Base-by-base conservation (phyloP, 768 basidiomycete species). In the Cystobasidium ongulense region DNA sequence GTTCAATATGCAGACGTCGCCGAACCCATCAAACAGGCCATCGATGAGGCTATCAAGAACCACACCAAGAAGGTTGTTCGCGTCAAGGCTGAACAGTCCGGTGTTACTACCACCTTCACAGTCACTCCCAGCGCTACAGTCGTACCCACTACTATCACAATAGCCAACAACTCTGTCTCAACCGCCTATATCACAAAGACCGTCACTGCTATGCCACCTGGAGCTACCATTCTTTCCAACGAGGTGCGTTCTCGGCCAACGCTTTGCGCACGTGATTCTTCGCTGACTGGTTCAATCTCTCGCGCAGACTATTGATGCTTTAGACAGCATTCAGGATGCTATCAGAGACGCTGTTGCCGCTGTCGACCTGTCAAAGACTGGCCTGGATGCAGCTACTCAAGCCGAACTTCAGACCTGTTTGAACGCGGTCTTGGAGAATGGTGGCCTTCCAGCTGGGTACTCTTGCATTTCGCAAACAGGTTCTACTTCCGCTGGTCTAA, bases 401-500 rank as follows among this genome's bases (percentile, higher is more conserved):
- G 72, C 63, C 1, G 52, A 67, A 15, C 74, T 78, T 53, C 70
- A 75, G 52, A 50, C 46, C 23, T 78, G 77, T 68, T 38, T 78
- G 29, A 27, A 61, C 11, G 65, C 72, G 0, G 77, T 78, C 1
- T 54, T 78, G 33, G 50, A 61, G 4, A 39, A 53, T 18, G 77
- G 77, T 0, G 77, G 77, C 2, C n/a, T 78, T 11, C 77, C 77
- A 23, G 72, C 67, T 8, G 76, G 76, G 1, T 78, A 77, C 64
- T 57, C 75, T 23, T 78, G 77, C 67, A 18, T 78, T 38, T 76
- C 76, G 17, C 43, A 52, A 27, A 36, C 38, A 15, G 76, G 77
- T 39, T 68, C 73, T 10, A 71, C 73, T 39, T 62, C 70, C 1
- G 72, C 76, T 17, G 75, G 75, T 4, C 73, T 78, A 7, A 65